A percentile compares a stretch with the other conserved stretches of the same genome.
These are phyloP conservation scores for Apiospora koreana DNA, from an alignment of 2,329 filamentous ascomycete genomes.

Conservation along the genomic window DNA sequence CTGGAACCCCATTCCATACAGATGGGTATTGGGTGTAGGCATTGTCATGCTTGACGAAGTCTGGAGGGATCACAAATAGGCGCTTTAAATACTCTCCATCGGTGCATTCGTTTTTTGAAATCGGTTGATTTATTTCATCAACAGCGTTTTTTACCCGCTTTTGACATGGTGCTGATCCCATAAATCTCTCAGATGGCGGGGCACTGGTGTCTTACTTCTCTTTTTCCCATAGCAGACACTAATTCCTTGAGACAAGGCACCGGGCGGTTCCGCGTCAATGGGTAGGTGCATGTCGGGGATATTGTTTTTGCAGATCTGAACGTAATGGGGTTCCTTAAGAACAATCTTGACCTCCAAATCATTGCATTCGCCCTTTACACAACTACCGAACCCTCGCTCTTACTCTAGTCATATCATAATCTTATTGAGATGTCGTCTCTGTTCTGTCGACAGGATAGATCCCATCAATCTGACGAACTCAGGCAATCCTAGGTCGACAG, in stretches of 20 bases:
- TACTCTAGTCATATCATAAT: slow-evolving; percentile 80
- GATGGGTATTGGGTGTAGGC: slow-evolving; percentile 40
- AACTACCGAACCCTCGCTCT: slow-evolving; percentile 69
- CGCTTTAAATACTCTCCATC: slow-evolving; percentile 72
- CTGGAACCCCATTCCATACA: slow-evolving; percentile 51
- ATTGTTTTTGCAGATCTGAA: slow-evolving; percentile 59
- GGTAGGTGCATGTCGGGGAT: slow-evolving; percentile 69
- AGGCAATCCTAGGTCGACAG: slow-evolving; percentile 65
- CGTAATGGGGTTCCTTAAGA: slow-evolving; percentile 46
- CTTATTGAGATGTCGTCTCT: slow-evolving; percentile 60
- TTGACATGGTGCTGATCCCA: slow-evolving; percentile 22
- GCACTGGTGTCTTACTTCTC: slow-evolving; percentile 23
- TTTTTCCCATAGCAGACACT: slow-evolving; percentile 43
- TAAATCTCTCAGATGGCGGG: slow-evolving; percentile 32
- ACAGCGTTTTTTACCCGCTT: slow-evolving; percentile 46
- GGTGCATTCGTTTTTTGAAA: slow-evolving; percentile 49
- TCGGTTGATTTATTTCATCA: slow-evolving; percentile 29
- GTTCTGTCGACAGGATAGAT: slow-evolving; percentile 47
- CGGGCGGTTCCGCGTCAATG: slow-evolving; percentile 53
- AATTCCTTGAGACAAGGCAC: slow-evolving; percentile 54
- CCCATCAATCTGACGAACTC: slow-evolving; percentile 66
- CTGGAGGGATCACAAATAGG: slow-evolving; percentile 73
- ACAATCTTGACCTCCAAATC: slow-evolving; percentile 55
- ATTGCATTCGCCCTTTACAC: slow-evolving; percentile 75
- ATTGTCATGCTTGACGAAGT: slow-evolving; percentile 53